A percentile compares a stretch with the other conserved stretches of the same genome.
Evolutionary conservation across 352 stramenopile species (phyloP).

Genomic region (Phytophthora lateralis): DNA sequence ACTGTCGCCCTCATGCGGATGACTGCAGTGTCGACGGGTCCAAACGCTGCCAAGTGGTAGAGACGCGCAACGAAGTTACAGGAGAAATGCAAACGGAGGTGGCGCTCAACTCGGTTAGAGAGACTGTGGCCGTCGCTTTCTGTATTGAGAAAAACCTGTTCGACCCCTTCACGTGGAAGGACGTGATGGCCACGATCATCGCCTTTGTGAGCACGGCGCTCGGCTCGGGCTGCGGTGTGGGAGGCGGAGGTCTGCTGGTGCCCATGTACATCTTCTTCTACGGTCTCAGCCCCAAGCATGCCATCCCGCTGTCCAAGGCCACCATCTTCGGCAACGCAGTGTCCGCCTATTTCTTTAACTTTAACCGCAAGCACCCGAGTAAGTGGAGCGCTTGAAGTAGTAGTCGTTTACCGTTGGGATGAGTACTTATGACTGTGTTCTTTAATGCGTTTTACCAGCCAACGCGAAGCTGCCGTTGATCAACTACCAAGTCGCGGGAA

Average conservation of each 20-base stretch:
- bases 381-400: constrained; percentile 19
- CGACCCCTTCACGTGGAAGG: constrained; percentile 69
- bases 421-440: neutral
- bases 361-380: constrained; percentile 92
- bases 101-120: constrained; percentile 35
- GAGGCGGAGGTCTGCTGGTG: constrained; percentile 96
- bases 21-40: constrained; percentile 71
- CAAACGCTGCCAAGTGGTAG: constrained; percentile 63
- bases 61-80: constrained; percentile 38
- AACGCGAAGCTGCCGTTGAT: constrained; percentile 93
- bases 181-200: constrained; percentile 69
- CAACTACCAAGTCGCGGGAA: constrained; percentile 97
- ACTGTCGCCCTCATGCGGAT: constrained; percentile 52
- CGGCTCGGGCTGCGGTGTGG: constrained; percentile 91
- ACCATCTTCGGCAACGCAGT: constrained; percentile 97
- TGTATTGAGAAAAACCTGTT: constrained; percentile 89
- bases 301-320: constrained; percentile 97
- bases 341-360: constrained; percentile 95
- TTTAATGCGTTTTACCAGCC: constrained; percentile 28
- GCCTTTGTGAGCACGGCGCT: constrained; percentile 88
- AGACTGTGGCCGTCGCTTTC: constrained; percentile 50
- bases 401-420: neutral
- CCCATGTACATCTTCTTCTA: constrained; percentile 97
- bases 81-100: constrained; percentile 41
- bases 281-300: constrained; percentile 92